phyloP scores from a whole-genome alignment of 2,329 filamentous ascomycete genomes.

The Phyllosticta citribraziliensis region DNA sequence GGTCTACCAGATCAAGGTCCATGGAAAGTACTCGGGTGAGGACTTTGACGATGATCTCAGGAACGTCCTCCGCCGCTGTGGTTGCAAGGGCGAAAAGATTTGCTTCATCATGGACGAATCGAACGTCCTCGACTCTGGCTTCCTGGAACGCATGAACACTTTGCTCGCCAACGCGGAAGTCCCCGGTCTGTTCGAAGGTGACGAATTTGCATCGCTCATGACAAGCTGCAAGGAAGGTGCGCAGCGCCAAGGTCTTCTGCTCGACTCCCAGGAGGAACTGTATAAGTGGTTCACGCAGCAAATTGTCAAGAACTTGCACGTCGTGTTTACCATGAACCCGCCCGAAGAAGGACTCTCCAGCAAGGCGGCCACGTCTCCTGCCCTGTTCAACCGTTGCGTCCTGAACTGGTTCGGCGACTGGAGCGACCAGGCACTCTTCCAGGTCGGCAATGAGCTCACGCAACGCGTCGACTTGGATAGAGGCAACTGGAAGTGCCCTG shows the following conservation, averaged over 20 bases:
- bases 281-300: conserved; percentile 99
- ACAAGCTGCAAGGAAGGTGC: conserved; percentile 98
- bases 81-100: conserved; percentile 98
- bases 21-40: conserved; percentile 94
- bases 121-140: conserved; percentile 96
- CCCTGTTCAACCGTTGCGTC: conserved; percentile 97
- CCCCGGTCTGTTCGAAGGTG: conserved; percentile 96
- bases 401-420: conserved; percentile 99
- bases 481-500: conserved; percentile 72
- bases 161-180: conserved; percentile 98
- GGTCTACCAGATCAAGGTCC: conserved; percentile 99
- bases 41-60: conserved; percentile 98
- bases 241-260: conserved; percentile 84
- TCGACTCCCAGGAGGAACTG: conserved; percentile 97
- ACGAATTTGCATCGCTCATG: conserved; percentile 97
- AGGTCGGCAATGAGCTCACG: conserved; percentile 91
- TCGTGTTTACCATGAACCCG: conserved; percentile 99
- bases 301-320: conserved; percentile 97
- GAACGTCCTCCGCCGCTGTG: conserved; percentile 83
- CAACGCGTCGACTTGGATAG: conserved; percentile 93
- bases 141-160: conserved; percentile 99
- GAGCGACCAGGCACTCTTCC: conserved; percentile 98
- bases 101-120: conserved; percentile 99
- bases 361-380: conserved; percentile 94
- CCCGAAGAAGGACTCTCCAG: conserved; percentile 90